A percentile compares a stretch with the other conserved stretches of the same genome.
phyloP scores from a whole-genome alignment of 2,329 filamentous ascomycete species.

The Aspergillus calidoustus region DNA sequence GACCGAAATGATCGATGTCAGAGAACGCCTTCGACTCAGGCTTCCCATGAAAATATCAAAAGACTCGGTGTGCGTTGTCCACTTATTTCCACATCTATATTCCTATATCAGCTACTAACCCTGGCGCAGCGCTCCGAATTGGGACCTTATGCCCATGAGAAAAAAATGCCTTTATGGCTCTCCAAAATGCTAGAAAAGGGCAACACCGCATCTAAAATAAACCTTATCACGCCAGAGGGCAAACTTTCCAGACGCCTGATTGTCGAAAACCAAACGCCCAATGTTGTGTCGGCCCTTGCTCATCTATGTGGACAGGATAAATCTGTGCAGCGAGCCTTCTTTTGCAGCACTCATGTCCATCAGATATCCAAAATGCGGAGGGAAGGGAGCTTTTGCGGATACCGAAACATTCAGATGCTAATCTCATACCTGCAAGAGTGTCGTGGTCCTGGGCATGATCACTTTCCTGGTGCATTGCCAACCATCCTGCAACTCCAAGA shows the following conservation, averaged over 20 bases:
- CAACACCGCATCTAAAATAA: conserved; percentile 60
- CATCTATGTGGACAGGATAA: conserved; percentile 68
- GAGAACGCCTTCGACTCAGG: not conserved
- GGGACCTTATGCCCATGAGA: conserved; percentile 73
- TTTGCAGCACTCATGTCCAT: conserved; percentile 75
- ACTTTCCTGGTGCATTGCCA: conserved; percentile 67
- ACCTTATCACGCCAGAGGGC: conserved; percentile 53
- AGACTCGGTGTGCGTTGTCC: conserved; percentile 35
- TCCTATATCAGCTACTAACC: conserved; percentile 23
- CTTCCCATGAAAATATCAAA: conserved; percentile 24
- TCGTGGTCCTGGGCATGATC: conserved; percentile 59
- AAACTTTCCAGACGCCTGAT: conserved; percentile 46
- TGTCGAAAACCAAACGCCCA: conserved; percentile 54
- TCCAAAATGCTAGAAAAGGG: conserved; percentile 64
- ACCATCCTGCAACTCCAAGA: conserved; percentile 83
- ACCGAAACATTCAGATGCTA: conserved; percentile 93
- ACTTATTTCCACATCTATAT: not conserved
- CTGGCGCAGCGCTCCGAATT: conserved; percentile 61
- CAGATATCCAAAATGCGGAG: conserved; percentile 82
- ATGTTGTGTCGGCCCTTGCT: conserved; percentile 65
- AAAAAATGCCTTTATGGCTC: conserved; percentile 74
- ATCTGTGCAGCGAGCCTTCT: conserved; percentile 71
- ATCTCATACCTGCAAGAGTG: conserved; percentile 74
- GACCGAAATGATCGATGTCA: not conserved
- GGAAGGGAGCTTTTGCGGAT: conserved; percentile 93